A percentile compares a stretch with the other conserved stretches of the same genome.
Evolutionary conservation across 2,329 filamentous ascomycete species (phyloP).

Genomic region (Rhynchosporium graminicola): DNA sequence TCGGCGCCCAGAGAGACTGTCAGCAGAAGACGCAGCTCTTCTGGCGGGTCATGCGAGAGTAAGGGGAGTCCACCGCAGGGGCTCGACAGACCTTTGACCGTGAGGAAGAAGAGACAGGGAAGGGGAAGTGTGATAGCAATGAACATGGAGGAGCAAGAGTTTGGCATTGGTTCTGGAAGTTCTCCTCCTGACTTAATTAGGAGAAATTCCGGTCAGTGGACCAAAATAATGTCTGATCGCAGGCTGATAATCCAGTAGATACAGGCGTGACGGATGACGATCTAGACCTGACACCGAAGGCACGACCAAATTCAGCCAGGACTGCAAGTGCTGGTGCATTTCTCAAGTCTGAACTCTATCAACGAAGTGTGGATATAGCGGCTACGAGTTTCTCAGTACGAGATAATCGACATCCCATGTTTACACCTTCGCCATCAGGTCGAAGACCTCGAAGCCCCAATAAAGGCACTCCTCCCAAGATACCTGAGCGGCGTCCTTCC

Average conservation of each 20-base stretch:
- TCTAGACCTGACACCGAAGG: conserved; percentile 36
- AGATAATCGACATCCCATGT: conserved; percentile 22
- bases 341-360: conserved; percentile 34
- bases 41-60: conserved; percentile 31
- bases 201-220: conserved; percentile 11
- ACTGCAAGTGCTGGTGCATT: conserved; percentile 34
- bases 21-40: conserved; percentile 30
- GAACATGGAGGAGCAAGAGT: conserved; percentile 24
- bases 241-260: conserved; percentile 13
- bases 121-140: conserved; percentile 27
- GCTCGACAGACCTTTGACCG: conserved; percentile 37
- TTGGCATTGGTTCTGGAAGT: conserved; percentile 1
- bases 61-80: conserved; percentile 36
- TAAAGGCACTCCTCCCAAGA: conserved; percentile 23
- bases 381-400: conserved; percentile 27
- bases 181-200: conserved; percentile 20
- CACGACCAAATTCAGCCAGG: conserved; percentile 23
- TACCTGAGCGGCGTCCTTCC: conserved; percentile 32
- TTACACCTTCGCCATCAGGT: conserved; percentile 6
- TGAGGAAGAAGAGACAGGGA: conserved; percentile 33
- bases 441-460: conserved; percentile 6
- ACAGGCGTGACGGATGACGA: conserved; percentile 23
- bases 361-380: conserved; percentile 24
- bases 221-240: neutral
- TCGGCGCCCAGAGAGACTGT: conserved; percentile 29